Conservation (phyloP, 208 protist species). For the Trypanosoma mega region DNA sequence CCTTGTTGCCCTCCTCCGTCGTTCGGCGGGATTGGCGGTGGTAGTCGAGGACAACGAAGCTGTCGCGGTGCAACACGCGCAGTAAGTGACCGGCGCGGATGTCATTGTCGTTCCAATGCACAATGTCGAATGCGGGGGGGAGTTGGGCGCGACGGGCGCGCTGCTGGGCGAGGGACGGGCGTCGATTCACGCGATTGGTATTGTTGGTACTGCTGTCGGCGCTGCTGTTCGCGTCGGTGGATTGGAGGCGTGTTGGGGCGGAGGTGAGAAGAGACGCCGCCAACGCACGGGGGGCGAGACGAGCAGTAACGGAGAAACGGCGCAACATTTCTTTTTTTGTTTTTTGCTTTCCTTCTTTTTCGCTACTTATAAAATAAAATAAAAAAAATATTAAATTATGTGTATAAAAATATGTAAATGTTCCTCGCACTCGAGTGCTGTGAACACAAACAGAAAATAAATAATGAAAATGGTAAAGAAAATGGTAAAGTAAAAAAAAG, state of each 20-base stretch:
- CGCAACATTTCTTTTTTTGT: conserved; percentile 44
- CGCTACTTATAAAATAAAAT: conserved; percentile 8
- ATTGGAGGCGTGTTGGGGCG: conserved; percentile 18
- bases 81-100: conserved; percentile 61
- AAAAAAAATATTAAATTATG: conserved; percentile 12
- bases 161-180: conserved; percentile 27
- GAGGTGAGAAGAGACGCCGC: conserved; percentile 6
- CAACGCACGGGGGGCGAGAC: conserved; percentile 3
- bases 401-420: background rate
- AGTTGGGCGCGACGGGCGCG: conserved; percentile 33
- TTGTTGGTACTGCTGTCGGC: conserved; percentile 4
- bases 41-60: conserved; percentile 80
- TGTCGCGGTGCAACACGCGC: conserved; percentile 75
- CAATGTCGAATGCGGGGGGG: conserved; percentile 81
- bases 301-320: conserved; percentile 15
- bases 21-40: conserved; percentile 42
- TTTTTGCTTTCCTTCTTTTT: conserved; percentile 7
- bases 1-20: conserved; percentile 32
- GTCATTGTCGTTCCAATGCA: conserved; percentile 85
- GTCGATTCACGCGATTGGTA: conserved; percentile 23
- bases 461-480: background rate
- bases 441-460: background rate
- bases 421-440: too few relatives aligned
- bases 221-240: conserved; percentile 11
- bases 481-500: background rate